Evolutionary conservation across 495 filamentous ascomycete species (phyloP), one percentile per base, ranked within the genome.

Genomic region (Penicillium riverlandense): DNA sequence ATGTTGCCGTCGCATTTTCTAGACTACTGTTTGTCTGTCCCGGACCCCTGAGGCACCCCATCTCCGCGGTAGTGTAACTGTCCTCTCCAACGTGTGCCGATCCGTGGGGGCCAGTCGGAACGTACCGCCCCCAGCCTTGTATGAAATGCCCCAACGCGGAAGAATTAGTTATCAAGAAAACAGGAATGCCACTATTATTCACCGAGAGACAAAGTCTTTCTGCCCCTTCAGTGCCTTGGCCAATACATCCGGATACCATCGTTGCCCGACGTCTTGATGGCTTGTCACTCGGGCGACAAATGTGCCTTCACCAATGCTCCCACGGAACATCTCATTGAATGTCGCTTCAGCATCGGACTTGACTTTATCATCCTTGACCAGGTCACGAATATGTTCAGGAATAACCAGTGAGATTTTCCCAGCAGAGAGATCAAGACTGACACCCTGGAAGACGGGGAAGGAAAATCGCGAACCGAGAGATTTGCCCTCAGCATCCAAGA

Each of bases 371-470:
- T 70, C 65, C 34, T 59, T 50, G 2, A 66, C 57, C 27, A 70
- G 32, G 7, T 66, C 73, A 42, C 70, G 67, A 11, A 95, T 77
- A 29, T 74, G 71, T 28, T 75, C 75, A 1, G 91, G 86, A 8
- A 96, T 82, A 11, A 78, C 70, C 48, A 94, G 69, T 11, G 74
- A 71, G 37, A 85, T 77, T 28, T 78, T 75, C 47, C 92, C 88
- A 53, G 90, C 91, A 15, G 75, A 79, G 1, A 89, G 76, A 59
- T 94, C 87, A 38, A 86, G 79, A 47, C 83, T 79, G 47, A 98
- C 54, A n/a, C 57, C 91, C 59, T 95, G 89, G 60, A 98, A 98
- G 59, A 96, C 91, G 0, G 91, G 91, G 42, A 96, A 85, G 11
- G 79, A 85, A 58, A 82, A 94, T 16, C 91, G 70, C 29, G 92